Evolutionary conservation across 257 asterid species (phyloP).

Genomic region (Craterostigma plantagineum): DNA sequence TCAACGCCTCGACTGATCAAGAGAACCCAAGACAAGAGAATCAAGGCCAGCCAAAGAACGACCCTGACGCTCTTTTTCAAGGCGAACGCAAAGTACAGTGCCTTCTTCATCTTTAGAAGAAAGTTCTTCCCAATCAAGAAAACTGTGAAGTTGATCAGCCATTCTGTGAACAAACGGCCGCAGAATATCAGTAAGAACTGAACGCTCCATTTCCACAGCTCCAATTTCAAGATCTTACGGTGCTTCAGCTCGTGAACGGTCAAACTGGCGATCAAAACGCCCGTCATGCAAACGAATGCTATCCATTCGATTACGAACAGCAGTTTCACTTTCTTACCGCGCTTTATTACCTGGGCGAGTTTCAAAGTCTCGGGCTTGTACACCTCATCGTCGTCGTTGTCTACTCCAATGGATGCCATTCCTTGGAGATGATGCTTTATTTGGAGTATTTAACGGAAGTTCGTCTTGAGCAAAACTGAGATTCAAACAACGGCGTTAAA

Average conservation of each 20-base stretch:
- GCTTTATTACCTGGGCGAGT: conserved; percentile 10
- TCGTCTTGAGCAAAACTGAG: too few relatives aligned
- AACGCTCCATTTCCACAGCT: conserved; percentile 58
- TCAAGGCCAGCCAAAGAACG: conserved; percentile 40
- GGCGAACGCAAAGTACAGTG: conserved; percentile 37
- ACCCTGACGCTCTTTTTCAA: conserved; percentile 42
- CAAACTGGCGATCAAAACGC: conserved; percentile 22
- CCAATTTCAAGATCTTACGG: conserved; percentile 16
- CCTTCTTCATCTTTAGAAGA: conserved; percentile 45
- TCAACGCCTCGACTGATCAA: conserved; percentile 25
- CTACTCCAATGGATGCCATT: conserved; percentile 27
- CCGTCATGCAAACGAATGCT: conserved; percentile 16
- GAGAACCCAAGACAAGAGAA: conserved; percentile 46
- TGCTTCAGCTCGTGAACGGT: conserved; percentile 14
- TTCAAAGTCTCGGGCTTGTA: conserved; percentile 20
- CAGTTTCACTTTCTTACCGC: conserved; percentile 25
- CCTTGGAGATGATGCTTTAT: too few relatives aligned
- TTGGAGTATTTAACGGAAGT: too few relatives aligned
- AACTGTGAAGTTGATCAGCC: conserved; percentile 32
- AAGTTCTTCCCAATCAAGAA: conserved; percentile 43
- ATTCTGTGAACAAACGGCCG: conserved; percentile 46
- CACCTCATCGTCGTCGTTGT: conserved; percentile 18
- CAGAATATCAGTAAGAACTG: conserved; percentile 34
- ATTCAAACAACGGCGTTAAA: too few relatives aligned
- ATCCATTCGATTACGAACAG: conserved; percentile 32